phyloP scores from a whole-genome alignment of 2,329 filamentous ascomycete genomes.

The Didymella segeticola region DNA sequence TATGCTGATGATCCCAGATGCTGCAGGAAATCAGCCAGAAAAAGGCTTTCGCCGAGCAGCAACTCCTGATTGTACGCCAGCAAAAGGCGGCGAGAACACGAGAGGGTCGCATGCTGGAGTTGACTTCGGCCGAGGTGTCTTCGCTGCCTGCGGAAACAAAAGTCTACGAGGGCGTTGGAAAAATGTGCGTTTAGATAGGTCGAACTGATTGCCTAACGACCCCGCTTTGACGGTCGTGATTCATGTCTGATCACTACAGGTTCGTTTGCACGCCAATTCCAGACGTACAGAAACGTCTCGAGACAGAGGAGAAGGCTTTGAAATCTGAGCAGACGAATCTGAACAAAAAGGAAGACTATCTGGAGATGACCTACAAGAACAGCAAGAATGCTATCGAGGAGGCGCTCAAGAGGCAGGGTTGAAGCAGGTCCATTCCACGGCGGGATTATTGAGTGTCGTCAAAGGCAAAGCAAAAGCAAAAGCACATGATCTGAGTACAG shows the following conservation, averaged over 20 bases:
- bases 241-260: conserved; percentile 60
- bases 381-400: conserved; percentile 89
- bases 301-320: conserved; percentile 74
- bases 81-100: conserved; percentile 87
- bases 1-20: conserved; percentile 61
- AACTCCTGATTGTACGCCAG: conserved; percentile 83
- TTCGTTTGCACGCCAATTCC: conserved; percentile 81
- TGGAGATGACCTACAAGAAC: conserved; percentile 95
- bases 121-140: conserved; percentile 85
- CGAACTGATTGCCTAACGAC: not conserved
- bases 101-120: conserved; percentile 84
- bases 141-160: conserved; percentile 76
- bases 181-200: conserved; percentile 71
- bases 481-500: not conserved
- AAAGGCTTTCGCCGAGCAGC: conserved; percentile 86
- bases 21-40: conserved; percentile 94
- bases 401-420: conserved; percentile 67
- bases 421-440: not conserved
- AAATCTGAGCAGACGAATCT: conserved; percentile 80
- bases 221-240: conserved; percentile 4
- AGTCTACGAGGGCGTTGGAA: conserved; percentile 94
- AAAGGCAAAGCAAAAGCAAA: not conserved
- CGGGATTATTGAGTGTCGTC: not conserved
- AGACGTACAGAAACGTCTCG: conserved; percentile 77
- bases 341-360: conserved; percentile 87